These are phyloP conservation scores for Pestalotiopsis sp. DNA, from an alignment of 2,329 filamentous ascomycete species.

Conservation along the genomic window DNA sequence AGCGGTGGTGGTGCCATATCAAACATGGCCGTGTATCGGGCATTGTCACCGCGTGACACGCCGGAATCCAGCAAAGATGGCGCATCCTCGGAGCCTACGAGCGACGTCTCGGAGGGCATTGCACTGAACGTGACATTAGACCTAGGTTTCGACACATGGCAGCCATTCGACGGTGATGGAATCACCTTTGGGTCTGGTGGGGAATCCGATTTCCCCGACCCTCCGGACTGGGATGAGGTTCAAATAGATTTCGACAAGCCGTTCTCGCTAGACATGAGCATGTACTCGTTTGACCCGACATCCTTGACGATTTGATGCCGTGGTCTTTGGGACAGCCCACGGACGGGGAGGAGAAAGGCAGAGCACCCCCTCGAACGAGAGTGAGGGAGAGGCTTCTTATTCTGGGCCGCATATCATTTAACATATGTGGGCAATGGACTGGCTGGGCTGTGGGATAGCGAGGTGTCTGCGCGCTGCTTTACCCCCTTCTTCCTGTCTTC, in stretches of 20 bases:
- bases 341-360: not conserved
- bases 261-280: slow-evolving; percentile 51
- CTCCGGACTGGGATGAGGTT: slow-evolving; percentile 51
- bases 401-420: not conserved
- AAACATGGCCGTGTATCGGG: slow-evolving; percentile 56
- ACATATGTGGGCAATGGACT: slow-evolving; percentile 8
- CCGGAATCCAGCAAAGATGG: slow-evolving; percentile 66
- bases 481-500: too few species aligned
- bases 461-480: too few species aligned
- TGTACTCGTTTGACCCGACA: slow-evolving; percentile 42
- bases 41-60: slow-evolving; percentile 63
- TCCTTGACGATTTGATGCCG: not conserved
- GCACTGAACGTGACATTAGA: slow-evolving; percentile 49
- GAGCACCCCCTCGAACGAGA: too few species aligned
- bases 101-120: slow-evolving; percentile 60
- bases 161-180: slow-evolving; percentile 48
- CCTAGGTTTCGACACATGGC: slow-evolving; percentile 48
- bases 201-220: slow-evolving; percentile 28
- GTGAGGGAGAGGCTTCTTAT: slow-evolving; percentile 3
- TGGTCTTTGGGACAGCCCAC: not conserved
- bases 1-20: slow-evolving; percentile 49
- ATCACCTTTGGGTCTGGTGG: slow-evolving; percentile 41
- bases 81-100: slow-evolving; percentile 61
- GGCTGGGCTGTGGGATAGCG: slow-evolving; percentile 15
- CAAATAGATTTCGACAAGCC: slow-evolving; percentile 53